These are phyloP conservation scores for Mycocentrospora acerina DNA, from an alignment of 2,329 filamentous ascomycete species.

Conservation along the genomic window DNA sequence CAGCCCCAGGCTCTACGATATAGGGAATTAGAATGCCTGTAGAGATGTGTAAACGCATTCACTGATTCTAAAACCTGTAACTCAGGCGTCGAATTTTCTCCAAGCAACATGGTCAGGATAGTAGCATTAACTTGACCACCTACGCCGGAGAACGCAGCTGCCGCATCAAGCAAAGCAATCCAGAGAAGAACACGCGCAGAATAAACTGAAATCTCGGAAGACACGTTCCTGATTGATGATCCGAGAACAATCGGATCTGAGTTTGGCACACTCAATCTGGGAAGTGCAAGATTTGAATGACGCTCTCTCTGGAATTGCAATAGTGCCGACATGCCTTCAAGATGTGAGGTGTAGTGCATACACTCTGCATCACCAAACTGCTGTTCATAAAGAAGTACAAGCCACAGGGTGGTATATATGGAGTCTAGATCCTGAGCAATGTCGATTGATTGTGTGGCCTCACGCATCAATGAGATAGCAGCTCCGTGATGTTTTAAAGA, in stretches of 20 bases:
- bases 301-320: constrained; percentile 18
- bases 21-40: constrained; percentile 37
- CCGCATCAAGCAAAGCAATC: constrained; percentile 35
- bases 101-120: constrained; percentile 17
- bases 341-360: constrained; percentile 34
- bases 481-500: constrained; percentile 31
- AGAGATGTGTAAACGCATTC: constrained; percentile 27
- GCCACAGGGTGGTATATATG: constrained; percentile 35
- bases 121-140: constrained; percentile 37
- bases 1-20: constrained; percentile 40
- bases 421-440: constrained; percentile 30
- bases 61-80: constrained; percentile 7
- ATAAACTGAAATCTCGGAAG: constrained; percentile 30
- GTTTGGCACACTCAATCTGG: constrained; percentile 1
- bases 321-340: constrained; percentile 35
- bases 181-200: constrained; percentile 39
- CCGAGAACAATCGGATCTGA: background rate
- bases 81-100: constrained; percentile 3
- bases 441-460: constrained; percentile 20
- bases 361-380: constrained; percentile 41
- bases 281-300: constrained; percentile 8
- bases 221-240: background rate
- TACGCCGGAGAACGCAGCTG: constrained; percentile 34
- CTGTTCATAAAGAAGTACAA: constrained; percentile 45
- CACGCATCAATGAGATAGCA: constrained; percentile 36